phyloP scores from a whole-genome alignment of 2,329 filamentous ascomycete species.

The Teratosphaeria viscida region DNA sequence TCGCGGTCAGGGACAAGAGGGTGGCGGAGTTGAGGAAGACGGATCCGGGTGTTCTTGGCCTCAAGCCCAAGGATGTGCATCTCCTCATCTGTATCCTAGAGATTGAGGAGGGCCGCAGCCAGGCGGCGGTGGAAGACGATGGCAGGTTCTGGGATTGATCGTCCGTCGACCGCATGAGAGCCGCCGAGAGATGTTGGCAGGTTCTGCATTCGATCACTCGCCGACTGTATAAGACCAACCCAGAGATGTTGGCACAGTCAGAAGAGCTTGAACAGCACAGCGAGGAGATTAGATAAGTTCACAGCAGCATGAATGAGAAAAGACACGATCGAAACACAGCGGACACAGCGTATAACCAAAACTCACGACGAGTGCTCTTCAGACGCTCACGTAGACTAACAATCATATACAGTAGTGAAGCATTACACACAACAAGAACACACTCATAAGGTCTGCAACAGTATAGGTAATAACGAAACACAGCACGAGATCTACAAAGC shows the following conservation, averaged over 20 bases:
- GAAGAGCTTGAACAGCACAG: neutral
- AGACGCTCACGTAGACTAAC: neutral
- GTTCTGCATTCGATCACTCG: neutral
- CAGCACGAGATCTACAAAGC: no score
- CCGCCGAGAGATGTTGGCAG: neutral
- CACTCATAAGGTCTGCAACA: no score
- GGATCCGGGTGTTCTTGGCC: neutral
- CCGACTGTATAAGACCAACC: neutral
- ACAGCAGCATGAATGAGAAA: neutral
- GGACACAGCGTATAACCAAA: neutral
- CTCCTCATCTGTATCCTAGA: neutral
- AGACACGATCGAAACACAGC: neutral
- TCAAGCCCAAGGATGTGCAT: neutral
- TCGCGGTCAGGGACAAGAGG: neutral
- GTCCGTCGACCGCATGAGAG: neutral
- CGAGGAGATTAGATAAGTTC: neutral
- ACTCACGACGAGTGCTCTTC: neutral
- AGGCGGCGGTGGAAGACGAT: neutral
- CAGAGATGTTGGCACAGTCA: neutral
- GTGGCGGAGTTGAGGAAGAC: neutral
- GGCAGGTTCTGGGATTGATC: neutral
- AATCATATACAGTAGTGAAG: no score
- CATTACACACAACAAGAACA: no score
- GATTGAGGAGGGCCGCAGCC: neutral
- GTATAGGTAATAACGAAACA: no score